Conservation (phyloP, 1,139 yeast species). For the Maudiozyma humilis region DNA sequence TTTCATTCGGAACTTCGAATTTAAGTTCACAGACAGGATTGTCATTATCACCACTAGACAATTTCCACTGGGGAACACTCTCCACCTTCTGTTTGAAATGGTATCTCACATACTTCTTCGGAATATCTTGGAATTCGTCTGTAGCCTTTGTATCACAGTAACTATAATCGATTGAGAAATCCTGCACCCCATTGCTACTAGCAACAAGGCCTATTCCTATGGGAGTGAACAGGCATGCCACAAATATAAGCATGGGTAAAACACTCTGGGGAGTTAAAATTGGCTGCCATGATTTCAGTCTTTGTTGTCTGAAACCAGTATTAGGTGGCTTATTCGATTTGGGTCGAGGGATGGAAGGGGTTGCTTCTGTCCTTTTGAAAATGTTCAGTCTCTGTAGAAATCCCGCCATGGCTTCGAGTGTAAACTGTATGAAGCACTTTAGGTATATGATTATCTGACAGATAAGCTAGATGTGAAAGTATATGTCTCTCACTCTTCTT, state of each 20-base stretch:
- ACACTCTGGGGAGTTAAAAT: slow-evolving; percentile 71
- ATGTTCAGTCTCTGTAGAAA: background rate
- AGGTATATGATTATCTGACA: too few relatives aligned
- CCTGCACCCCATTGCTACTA: slow-evolving; percentile 53
- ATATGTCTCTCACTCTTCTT: too few relatives aligned
- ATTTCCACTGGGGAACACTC: slow-evolving; percentile 50
- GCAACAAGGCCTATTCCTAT: slow-evolving; percentile 61
- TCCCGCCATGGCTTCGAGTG: background rate
- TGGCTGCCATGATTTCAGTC: slow-evolving; percentile 79
- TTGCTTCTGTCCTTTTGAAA: background rate
- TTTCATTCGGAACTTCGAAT: slow-evolving; percentile 51
- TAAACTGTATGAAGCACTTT: too few relatives aligned
- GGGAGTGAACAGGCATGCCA: slow-evolving; percentile 65
- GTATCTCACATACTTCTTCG: slow-evolving; percentile 42
- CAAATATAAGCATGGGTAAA: slow-evolving; percentile 52
- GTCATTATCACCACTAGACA: slow-evolving; percentile 33
- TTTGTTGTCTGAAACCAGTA: slow-evolving; percentile 73
- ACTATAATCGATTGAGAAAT: slow-evolving; percentile 51
- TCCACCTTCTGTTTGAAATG: slow-evolving; percentile 41
- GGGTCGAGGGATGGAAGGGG: slow-evolving; percentile 1
- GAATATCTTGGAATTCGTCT: slow-evolving; percentile 38
- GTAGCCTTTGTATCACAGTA: slow-evolving; percentile 42
- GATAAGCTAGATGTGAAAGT: too few relatives aligned
- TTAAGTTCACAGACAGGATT: slow-evolving; percentile 42
- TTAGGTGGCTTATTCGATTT: slow-evolving; percentile 42